A percentile compares a stretch with the other conserved stretches of the same genome.
Conservation (phyloP, 352 stramenopile genomes). For the Aphanomyces invadans region DNA sequence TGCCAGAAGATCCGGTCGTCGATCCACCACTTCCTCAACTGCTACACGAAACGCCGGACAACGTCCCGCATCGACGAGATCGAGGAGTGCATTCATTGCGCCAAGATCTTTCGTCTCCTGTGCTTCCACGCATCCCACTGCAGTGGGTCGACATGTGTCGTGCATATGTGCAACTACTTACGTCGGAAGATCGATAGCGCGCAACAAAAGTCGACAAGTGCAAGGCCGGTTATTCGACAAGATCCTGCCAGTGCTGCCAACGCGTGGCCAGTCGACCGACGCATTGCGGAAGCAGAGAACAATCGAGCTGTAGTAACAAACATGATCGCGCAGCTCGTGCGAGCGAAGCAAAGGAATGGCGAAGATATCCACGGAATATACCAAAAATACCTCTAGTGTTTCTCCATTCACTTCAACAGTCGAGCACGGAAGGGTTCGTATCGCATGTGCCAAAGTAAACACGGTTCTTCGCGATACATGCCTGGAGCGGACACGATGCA, state of each 20-base stretch:
- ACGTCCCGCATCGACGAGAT: constrained; percentile 73
- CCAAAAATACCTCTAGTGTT: constrained; percentile 17
- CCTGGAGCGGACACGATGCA: too few species aligned
- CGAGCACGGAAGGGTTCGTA: too few species aligned
- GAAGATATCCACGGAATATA: constrained; percentile 21
- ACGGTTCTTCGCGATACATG: too few species aligned
- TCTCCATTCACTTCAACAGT: too few species aligned
- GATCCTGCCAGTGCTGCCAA: constrained; percentile 36
- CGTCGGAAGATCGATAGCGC: constrained; percentile 68
- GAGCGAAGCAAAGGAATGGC: constrained; percentile 12
- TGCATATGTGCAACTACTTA: constrained; percentile 82
- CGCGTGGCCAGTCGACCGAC: constrained; percentile 69
- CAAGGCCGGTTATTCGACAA: constrained; percentile 52
- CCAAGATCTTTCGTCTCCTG: constrained; percentile 80
- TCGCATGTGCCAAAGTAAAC: too few species aligned
- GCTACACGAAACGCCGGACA: constrained; percentile 64
- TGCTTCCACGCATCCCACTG: constrained; percentile 81
- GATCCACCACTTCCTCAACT: constrained; percentile 83
- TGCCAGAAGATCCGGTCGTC: constrained; percentile 85
- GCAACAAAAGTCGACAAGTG: constrained; percentile 45
- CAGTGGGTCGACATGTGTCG: constrained; percentile 47
- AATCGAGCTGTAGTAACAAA: constrained; percentile 68
- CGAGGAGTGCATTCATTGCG: constrained; percentile 46
- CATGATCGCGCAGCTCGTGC: constrained; percentile 37
- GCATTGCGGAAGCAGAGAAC: constrained; percentile 71